Conservation (phyloP, 495 filamentous ascomycete species). For the Neurospora sublineolata region DNA sequence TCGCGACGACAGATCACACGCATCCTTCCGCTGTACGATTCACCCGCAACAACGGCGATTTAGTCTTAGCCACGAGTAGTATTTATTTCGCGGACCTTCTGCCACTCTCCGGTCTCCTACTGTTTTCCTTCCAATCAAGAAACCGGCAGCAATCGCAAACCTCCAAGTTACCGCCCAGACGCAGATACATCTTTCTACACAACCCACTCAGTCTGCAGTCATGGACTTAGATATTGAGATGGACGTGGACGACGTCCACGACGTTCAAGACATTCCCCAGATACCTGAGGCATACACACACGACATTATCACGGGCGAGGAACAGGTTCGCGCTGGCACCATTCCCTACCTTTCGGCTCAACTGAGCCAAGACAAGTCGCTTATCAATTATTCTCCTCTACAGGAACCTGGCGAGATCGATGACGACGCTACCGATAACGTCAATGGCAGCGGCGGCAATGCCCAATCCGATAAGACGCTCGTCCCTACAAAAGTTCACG, state of each 20-base stretch:
- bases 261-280: slow-evolving; percentile 28
- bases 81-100: not conserved
- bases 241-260: slow-evolving; percentile 53
- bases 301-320: slow-evolving; percentile 28
- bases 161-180: not conserved
- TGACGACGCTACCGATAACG: slow-evolving; percentile 6
- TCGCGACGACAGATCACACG: not conserved
- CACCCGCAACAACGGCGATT: not conserved
- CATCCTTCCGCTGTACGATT: not conserved
- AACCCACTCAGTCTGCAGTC: slow-evolving; percentile 1
- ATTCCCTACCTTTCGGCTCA: slow-evolving; percentile 1
- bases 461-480: slow-evolving; percentile 14
- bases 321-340: slow-evolving; percentile 19
- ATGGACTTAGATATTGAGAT: slow-evolving; percentile 77
- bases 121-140: not conserved
- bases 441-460: slow-evolving; percentile 11
- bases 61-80: not conserved
- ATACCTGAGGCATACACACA: slow-evolving; percentile 35
- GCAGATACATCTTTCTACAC: not conserved
- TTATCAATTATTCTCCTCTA: slow-evolving; percentile 2
- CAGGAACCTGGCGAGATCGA: slow-evolving; percentile 29
- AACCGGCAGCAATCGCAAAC: not conserved
- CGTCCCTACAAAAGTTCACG: slow-evolving; percentile 58
- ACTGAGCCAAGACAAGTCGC: slow-evolving; percentile 1
- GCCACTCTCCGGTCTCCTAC: not conserved